These are phyloP conservation scores for Geotrichum klebahnii DNA, from an alignment of 1,139 yeast genomes.

Conservation along the genomic window DNA sequence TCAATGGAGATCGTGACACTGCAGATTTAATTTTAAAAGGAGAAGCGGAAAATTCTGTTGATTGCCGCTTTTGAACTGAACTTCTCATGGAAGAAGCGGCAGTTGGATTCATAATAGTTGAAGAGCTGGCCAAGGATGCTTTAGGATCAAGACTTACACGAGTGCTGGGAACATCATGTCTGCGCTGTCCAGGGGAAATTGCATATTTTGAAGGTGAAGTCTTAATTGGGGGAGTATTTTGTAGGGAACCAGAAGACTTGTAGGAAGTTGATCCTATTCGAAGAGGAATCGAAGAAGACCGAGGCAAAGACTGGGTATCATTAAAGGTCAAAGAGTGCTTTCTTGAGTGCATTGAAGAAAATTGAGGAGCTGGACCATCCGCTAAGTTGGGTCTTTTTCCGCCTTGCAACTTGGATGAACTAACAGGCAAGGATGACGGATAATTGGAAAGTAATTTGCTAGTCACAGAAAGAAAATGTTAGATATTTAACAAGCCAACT, in stretches of 20 bases:
- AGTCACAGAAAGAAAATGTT: background rate
- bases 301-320: background rate
- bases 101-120: constrained; percentile 1
- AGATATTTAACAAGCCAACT: no score
- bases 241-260: background rate
- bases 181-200: no score
- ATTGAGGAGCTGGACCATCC: background rate
- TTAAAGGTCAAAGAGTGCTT: background rate
- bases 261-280: background rate
- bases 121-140: no score
- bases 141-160: no score
- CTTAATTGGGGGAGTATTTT: no score
- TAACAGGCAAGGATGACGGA: constrained; percentile 1
- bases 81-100: constrained; percentile 5
- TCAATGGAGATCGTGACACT: background rate
- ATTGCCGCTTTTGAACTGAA: background rate
- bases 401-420: background rate
- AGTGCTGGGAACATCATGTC: no score
- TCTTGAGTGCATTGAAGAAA: background rate
- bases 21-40: background rate
- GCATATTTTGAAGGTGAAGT: no score
- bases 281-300: background rate
- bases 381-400: background rate
- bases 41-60: background rate
- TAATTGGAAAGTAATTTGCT: constrained; percentile 1